Percentiles rank a stretch among this genome's conserved stretches.
phyloP scores from a whole-genome alignment of 371 early-diverging fungal species.

The Syncephalastrum contaminatum region DNA sequence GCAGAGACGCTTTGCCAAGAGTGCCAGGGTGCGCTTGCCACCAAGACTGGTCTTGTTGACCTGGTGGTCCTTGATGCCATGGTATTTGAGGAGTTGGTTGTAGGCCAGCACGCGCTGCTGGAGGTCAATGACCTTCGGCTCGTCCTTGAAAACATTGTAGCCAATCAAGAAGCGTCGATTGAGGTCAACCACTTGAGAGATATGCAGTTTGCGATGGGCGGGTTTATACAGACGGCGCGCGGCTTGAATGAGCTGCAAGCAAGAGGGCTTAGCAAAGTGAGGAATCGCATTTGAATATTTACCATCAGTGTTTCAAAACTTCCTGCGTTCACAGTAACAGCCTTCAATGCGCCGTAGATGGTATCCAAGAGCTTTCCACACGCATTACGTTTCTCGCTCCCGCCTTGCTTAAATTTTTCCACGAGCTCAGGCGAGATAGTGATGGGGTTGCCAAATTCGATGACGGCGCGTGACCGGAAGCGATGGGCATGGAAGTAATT shows the following conservation, averaged over 20 bases:
- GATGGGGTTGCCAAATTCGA: constrained; percentile 95
- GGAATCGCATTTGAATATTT: constrained; percentile 1
- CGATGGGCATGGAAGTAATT: constrained; percentile 96
- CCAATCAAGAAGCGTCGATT: constrained; percentile 85
- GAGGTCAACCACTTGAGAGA: constrained; percentile 78
- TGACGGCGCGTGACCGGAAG: constrained; percentile 94
- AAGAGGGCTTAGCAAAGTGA: neutral
- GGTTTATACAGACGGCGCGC: constrained; percentile 93
- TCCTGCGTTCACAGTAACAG: constrained; percentile 90
- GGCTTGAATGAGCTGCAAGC: constrained; percentile 83
- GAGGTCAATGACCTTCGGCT: constrained; percentile 70
- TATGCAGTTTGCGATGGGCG: constrained; percentile 75
- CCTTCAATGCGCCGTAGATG: constrained; percentile 75
- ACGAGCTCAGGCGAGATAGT: constrained; percentile 77
- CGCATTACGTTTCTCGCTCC: constrained; percentile 79
- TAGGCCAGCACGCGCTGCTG: constrained; percentile 76
- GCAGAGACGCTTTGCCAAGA: constrained; percentile 59
- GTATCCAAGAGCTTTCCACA: constrained; percentile 76
- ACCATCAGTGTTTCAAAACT: constrained; percentile 94
- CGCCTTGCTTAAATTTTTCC: constrained; percentile 81
- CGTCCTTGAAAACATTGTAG: constrained; percentile 69
- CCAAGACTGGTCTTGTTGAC: constrained; percentile 74
- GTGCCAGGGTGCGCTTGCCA: constrained; percentile 57
- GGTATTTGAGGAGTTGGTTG: constrained; percentile 78
- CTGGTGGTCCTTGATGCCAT: constrained; percentile 92